Base-by-base conservation (phyloP, 805 yeast species). In the Torulaspora franciscae region DNA sequence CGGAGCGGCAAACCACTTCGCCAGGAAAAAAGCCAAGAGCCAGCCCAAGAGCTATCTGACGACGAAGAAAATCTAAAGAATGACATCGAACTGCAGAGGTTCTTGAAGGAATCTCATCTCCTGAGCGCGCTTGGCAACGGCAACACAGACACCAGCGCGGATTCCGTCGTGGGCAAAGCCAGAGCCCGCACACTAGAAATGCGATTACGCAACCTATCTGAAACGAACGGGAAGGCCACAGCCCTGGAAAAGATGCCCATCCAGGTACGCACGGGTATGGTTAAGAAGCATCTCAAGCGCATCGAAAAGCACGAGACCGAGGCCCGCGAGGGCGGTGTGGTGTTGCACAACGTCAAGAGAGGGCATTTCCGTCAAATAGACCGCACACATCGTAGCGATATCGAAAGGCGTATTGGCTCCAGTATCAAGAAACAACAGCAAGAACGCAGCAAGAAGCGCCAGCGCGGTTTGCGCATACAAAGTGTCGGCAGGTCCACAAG, bases 311-410 rank as follows among this genome's bases (percentile, higher is more conserved):
- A 72, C 57, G 95, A 86, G 61, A 69, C 73, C 41, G 89, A 86
- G 40, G 97, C 99, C 6, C 75, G 71, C 49, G 91, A 91, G 14
- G 95, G 95, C 4, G 98, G 98, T 10, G 85, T 91, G 44, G 75
- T 93, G n/a, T 69, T 91, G 34, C 80, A 95, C 3, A 81, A 76
- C 56, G 80, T 74, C 23, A 74, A 72, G 55, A 82, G 80, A 65
- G 90, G 88, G 6, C 78, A 82, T 49, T 69, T 82, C 45, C 71
- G 93, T 56, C 72, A 76, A 51, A 67, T 72, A 37, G 86, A 83
- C 39, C 69, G 70, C 45, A 67, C 71, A 3, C 63, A 69, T 60
- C 53, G 62, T 51, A 52, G 57, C 49, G 65, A 64, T 56, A 57
- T 67, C 19, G 66, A 61, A 41, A 61, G 72, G 42, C 61, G 74